phyloP scores from a whole-genome alignment of 2,329 filamentous ascomycete genomes.

The Cercospora zeae-maydis region DNA sequence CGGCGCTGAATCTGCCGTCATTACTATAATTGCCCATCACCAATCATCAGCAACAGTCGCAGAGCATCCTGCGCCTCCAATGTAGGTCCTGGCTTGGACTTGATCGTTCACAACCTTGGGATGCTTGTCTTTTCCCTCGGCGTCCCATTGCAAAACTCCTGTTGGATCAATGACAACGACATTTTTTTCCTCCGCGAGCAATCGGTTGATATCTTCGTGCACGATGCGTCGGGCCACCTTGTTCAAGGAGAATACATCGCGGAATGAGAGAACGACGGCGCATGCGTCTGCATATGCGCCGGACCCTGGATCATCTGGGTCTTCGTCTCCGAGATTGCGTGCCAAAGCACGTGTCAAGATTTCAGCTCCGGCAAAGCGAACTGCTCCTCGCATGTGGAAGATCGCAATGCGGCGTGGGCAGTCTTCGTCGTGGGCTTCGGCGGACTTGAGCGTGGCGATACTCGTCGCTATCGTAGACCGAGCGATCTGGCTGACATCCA shows the following conservation, averaged over 20 bases:
- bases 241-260: slow-evolving; percentile 27
- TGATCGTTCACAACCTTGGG: slow-evolving; percentile 23
- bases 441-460: slow-evolving; percentile 18
- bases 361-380: slow-evolving; percentile 25
- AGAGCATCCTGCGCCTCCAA: slow-evolving; percentile 25
- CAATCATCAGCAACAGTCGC: slow-evolving; percentile 15
- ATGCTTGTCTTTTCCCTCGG: slow-evolving; percentile 17
- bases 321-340: slow-evolving; percentile 19
- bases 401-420: slow-evolving; percentile 18
- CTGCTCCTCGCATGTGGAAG: slow-evolving; percentile 27
- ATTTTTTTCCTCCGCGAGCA: slow-evolving; percentile 15
- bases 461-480: slow-evolving; percentile 23
- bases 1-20: background rate
- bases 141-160: slow-evolving; percentile 22
- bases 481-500: slow-evolving; percentile 27
- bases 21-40: background rate
- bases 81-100: slow-evolving; percentile 20
- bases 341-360: slow-evolving; percentile 24
- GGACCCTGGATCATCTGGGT: slow-evolving; percentile 21
- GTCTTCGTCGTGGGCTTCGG: slow-evolving; percentile 12
- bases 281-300: slow-evolving; percentile 25
- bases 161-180: slow-evolving; percentile 25
- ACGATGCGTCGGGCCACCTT: slow-evolving; percentile 23
- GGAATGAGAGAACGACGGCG: slow-evolving; percentile 26
- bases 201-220: slow-evolving; percentile 22